phyloP scores from a whole-genome alignment of 2,329 filamentous ascomycete species.

The Didymella segeticola region DNA sequence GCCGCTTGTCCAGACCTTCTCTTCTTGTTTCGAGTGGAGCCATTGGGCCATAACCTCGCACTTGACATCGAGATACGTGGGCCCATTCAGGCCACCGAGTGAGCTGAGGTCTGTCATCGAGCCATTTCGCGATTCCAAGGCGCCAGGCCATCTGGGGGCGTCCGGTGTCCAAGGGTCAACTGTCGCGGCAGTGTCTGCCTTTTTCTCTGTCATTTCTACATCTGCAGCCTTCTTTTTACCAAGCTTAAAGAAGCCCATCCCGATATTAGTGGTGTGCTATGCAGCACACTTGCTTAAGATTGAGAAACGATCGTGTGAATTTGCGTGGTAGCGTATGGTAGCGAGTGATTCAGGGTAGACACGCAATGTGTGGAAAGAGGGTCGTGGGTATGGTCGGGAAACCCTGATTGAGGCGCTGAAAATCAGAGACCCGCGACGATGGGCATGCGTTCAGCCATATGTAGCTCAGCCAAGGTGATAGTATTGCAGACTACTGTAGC shows the following conservation, averaged over 20 bases:
- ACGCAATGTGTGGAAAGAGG: not conserved
- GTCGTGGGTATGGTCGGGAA: conserved; percentile 5
- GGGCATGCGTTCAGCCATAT: conserved; percentile 11
- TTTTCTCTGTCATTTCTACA: conserved; percentile 16
- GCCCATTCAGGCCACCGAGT: not conserved
- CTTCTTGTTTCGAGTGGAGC: conserved; percentile 67
- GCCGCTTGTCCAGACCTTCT: conserved; percentile 59
- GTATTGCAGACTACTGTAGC: conserved; percentile 11
- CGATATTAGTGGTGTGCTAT: conserved; percentile 6
- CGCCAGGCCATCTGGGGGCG: conserved; percentile 13
- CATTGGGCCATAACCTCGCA: conserved; percentile 69
- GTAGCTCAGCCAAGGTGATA: conserved; percentile 1
- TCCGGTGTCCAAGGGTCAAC: not conserved
- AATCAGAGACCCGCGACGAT: not conserved
- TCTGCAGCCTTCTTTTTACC: conserved; percentile 17
- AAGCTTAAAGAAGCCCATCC: conserved; percentile 20
- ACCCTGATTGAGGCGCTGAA: conserved; percentile 4
- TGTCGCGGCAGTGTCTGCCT: not conserved
- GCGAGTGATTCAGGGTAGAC: conserved; percentile 6
- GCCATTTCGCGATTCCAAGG: conserved; percentile 5
- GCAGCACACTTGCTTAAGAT: not conserved
- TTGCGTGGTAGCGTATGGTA: not conserved
- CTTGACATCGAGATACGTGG: conserved; percentile 53
- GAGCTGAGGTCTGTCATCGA: conserved; percentile 5
- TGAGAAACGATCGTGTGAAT: not conserved